phyloP scores from a whole-genome alignment of 768 basidiomycete species.

The Suillus cothurnatus region DNA sequence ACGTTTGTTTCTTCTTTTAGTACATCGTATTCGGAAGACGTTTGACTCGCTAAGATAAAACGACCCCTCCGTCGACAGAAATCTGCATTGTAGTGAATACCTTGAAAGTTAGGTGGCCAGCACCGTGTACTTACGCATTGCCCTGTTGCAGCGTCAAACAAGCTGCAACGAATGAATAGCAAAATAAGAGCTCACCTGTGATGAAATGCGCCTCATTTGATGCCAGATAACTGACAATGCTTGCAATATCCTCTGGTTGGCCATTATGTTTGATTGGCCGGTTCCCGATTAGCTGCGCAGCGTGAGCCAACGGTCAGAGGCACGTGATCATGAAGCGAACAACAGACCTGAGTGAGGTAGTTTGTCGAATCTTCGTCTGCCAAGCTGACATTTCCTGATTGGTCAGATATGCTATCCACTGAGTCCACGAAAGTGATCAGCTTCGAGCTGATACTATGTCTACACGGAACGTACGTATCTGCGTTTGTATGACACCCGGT shows the following conservation, averaged over 20 bases:
- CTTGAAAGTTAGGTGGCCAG: background rate
- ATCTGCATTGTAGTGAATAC: background rate
- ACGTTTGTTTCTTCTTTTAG: background rate
- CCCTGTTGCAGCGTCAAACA: background rate
- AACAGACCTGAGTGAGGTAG: background rate
- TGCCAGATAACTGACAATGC: constrained; percentile 27
- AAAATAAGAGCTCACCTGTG: constrained; percentile 23
- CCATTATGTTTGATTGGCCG: constrained; percentile 8
- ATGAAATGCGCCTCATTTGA: constrained; percentile 30
- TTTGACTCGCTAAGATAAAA: background rate
- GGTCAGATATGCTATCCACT: constrained; percentile 4
- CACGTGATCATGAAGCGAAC: background rate
- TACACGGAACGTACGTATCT: constrained; percentile 12
- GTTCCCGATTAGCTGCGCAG: constrained; percentile 22
- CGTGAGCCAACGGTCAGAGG: constrained; percentile 2
- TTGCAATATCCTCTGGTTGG: constrained; percentile 25
- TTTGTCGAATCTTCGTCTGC: constrained; percentile 2
- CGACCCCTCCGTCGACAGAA: constrained; percentile 6
- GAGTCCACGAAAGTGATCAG: background rate
- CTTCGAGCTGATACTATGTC: background rate
- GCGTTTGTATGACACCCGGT: constrained; percentile 16
- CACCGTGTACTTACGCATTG: constrained; percentile 17
- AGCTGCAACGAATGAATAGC: background rate
- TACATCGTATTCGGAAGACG: background rate
- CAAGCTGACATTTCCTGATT: background rate